Evolutionary conservation across 768 basidiomycete species (phyloP).

Genomic region (Lactifluus volemus): DNA sequence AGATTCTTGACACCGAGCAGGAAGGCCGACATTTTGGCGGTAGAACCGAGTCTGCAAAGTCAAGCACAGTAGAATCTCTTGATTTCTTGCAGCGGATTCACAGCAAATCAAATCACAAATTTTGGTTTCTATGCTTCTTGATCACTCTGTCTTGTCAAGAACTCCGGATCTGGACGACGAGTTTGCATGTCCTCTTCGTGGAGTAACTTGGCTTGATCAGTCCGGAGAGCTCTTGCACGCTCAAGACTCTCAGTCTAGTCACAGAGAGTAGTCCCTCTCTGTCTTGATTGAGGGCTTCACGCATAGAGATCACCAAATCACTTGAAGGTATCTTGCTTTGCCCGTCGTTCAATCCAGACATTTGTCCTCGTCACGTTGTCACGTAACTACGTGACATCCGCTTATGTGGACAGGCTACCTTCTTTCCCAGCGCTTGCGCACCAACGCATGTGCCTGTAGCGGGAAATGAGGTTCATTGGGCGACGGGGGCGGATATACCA

Average conservation of each 20-base stretch:
- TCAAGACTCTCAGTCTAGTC: constrained; percentile 16
- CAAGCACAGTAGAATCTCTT: constrained; percentile 6
- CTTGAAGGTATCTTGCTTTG: constrained; percentile 14
- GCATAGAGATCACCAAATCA: constrained; percentile 8
- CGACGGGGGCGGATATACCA: neutral
- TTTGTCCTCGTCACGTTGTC: constrained; percentile 13
- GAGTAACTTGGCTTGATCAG: constrained; percentile 4
- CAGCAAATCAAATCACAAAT: constrained; percentile 7
- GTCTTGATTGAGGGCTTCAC: constrained; percentile 6
- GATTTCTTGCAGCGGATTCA: constrained; percentile 7
- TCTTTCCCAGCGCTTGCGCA: neutral
- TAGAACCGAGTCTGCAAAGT: constrained; percentile 12
- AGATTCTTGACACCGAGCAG: constrained; percentile 3
- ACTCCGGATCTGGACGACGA: constrained; percentile 4
- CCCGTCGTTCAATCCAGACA: constrained; percentile 11
- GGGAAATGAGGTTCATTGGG: constrained; percentile 1
- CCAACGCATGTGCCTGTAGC: neutral
- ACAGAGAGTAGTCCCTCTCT: constrained; percentile 1
- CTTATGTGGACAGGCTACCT: constrained; percentile 3
- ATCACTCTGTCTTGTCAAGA: constrained; percentile 15
- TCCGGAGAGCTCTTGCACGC: constrained; percentile 9
- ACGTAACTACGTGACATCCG: constrained; percentile 16
- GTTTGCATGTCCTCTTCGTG: constrained; percentile 3
- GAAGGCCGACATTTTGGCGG: neutral
- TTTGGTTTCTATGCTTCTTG: constrained; percentile 4